A percentile compares a stretch with the other conserved stretches of the same genome.
Evolutionary conservation across 163 green algal species (phyloP).

Genomic region (Scenedesmus sp.): DNA sequence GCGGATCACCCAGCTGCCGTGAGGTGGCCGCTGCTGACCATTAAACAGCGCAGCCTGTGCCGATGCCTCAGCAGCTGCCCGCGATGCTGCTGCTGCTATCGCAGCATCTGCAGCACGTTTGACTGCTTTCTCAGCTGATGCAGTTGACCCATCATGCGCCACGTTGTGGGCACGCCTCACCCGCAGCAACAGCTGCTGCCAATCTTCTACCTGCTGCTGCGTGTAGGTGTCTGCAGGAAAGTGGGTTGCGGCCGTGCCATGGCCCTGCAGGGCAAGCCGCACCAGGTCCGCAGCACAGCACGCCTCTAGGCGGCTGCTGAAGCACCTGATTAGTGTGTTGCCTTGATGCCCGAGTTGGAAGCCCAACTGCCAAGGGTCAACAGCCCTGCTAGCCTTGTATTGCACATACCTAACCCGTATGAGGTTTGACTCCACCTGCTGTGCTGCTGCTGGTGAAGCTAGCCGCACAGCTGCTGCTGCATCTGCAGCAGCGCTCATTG

Average conservation of each 20-base stretch:
- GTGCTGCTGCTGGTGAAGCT: not conserved
- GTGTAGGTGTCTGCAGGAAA: not conserved
- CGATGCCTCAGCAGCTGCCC: not conserved
- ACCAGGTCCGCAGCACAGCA: not conserved
- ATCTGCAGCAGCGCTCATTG: not conserved
- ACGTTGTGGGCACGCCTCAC: not conserved
- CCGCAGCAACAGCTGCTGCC: not conserved
- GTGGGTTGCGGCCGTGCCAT: not conserved
- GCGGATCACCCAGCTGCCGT: not conserved
- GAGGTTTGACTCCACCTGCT: not conserved
- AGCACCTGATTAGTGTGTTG: not conserved
- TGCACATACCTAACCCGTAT: too few species aligned
- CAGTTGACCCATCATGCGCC: not conserved
- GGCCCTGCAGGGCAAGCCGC: not conserved
- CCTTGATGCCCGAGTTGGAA: too few species aligned
- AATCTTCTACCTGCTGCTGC: not conserved
- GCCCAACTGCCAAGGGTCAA: too few species aligned
- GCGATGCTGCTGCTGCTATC: not conserved
- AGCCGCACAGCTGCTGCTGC: not conserved
- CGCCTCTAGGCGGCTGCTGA: not conserved
- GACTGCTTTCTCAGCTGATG: not conserved
- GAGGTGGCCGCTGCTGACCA: not conserved
- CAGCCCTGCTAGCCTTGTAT: too few species aligned
- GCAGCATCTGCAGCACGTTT: not conserved
- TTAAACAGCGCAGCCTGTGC: not conserved